These are phyloP conservation scores for Poa annua DNA, from an alignment of 176 grass and related monocot species.

Conservation along the genomic window DNA sequence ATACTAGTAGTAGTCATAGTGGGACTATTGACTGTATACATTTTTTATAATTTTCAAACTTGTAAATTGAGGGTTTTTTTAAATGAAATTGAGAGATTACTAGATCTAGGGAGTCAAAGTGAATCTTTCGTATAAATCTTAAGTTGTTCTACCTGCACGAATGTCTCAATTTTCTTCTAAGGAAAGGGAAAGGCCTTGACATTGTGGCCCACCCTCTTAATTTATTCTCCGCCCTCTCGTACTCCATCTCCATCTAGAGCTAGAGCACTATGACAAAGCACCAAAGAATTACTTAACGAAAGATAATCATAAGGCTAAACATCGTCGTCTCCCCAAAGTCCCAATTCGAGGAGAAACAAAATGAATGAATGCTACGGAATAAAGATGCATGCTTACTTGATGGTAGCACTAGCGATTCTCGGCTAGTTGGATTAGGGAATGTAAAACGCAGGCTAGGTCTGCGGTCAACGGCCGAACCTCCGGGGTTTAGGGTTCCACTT, in stretches of 20 bases:
- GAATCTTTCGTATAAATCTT: no score
- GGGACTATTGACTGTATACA: no score
- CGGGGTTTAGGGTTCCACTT: constrained; percentile 48
- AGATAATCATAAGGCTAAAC: neutral
- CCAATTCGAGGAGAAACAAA: no score
- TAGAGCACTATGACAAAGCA: neutral
- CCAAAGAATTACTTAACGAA: neutral
- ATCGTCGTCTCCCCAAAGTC: constrained; percentile 5
- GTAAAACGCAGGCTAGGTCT: constrained; percentile 17
- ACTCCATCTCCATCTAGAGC: neutral
- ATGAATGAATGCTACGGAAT: no score
- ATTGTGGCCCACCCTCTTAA: neutral
- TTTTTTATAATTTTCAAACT: no score
- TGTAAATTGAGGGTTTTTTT: no score
- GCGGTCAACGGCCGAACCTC: constrained; percentile 22
- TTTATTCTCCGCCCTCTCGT: constrained; percentile 3
- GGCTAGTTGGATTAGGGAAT: neutral
- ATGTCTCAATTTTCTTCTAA: neutral
- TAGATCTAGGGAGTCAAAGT: no score
- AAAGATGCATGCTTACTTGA: neutral
- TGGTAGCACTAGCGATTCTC: neutral
- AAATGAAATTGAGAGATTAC: no score
- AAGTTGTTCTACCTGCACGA: no score
- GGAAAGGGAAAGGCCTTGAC: neutral
- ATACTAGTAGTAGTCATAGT: no score